Evolutionary conservation across 371 early-diverging fungal species (phyloP).

Genomic region (Nematocida homosporus): DNA sequence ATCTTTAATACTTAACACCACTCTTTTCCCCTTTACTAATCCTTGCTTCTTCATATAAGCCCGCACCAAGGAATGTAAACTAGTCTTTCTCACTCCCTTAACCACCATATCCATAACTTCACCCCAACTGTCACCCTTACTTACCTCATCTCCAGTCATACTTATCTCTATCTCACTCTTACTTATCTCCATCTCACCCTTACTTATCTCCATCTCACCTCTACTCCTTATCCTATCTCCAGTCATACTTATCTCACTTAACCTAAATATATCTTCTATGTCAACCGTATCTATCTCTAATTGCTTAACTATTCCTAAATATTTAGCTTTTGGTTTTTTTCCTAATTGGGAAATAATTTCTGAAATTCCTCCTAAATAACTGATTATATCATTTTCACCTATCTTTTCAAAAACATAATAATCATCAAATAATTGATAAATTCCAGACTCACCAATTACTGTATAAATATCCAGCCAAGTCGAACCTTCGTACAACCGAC

Average conservation of each 20-base stretch:
- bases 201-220: background rate
- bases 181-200: background rate
- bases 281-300: background rate
- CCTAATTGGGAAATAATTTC: no score
- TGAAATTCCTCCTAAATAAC: background rate
- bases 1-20: no score
- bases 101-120: background rate
- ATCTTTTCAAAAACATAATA: background rate
- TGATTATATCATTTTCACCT: background rate
- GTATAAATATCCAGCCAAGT: no score
- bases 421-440: background rate
- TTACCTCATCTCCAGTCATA: background rate
- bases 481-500: no score
- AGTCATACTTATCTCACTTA: background rate
- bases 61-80: background rate
- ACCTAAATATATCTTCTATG: background rate
- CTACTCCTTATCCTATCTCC: background rate
- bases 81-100: no score
- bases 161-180: background rate
- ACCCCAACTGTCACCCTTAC: background rate
- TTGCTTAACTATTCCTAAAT: background rate
- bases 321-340: background rate
- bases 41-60: background rate
- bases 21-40: background rate
- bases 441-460: background rate